Conservation (phyloP, 2,329 filamentous ascomycete genomes). For the Colletotrichum caudatum region DNA sequence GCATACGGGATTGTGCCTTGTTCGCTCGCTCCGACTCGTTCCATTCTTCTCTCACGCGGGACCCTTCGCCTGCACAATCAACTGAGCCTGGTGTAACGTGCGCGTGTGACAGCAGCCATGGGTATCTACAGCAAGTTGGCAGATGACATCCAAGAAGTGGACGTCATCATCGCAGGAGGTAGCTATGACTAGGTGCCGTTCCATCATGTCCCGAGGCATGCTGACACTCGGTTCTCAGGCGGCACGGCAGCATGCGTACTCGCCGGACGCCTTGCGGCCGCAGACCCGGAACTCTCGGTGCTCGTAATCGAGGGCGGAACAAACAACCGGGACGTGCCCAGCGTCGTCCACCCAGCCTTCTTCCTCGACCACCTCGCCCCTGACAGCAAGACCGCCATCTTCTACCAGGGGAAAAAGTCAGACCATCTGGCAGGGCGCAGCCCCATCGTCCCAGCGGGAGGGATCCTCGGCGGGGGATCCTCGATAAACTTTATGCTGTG, state of each 20-base stretch:
- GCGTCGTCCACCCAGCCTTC: slow-evolving; percentile 63
- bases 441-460: slow-evolving; percentile 54
- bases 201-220: neutral
- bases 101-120: slow-evolving; percentile 38
- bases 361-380: slow-evolving; percentile 72
- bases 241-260: slow-evolving; percentile 62
- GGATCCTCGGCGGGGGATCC: slow-evolving; percentile 64
- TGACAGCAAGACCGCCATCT: slow-evolving; percentile 73
- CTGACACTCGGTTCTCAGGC: slow-evolving; percentile 48
- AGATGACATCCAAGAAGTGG: slow-evolving; percentile 58
- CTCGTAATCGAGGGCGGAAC: slow-evolving; percentile 65
- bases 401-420: slow-evolving; percentile 62
- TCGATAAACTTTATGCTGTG: slow-evolving; percentile 60
- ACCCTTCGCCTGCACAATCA: neutral
- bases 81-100: neutral
- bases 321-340: slow-evolving; percentile 64
- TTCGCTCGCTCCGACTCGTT: neutral
- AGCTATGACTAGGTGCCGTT: no score
- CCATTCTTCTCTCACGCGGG: neutral
- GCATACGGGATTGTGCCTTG: neutral
- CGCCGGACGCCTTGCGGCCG: slow-evolving; percentile 62
- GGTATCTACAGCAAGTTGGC: slow-evolving; percentile 44
- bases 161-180: slow-evolving; percentile 65
- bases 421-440: slow-evolving; percentile 59
- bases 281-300: slow-evolving; percentile 61